Percentiles rank a stretch among this genome's conserved stretches.
Conservation (phyloP, 2,329 filamentous ascomycete genomes). For the Furcasterigmium furcatum region DNA sequence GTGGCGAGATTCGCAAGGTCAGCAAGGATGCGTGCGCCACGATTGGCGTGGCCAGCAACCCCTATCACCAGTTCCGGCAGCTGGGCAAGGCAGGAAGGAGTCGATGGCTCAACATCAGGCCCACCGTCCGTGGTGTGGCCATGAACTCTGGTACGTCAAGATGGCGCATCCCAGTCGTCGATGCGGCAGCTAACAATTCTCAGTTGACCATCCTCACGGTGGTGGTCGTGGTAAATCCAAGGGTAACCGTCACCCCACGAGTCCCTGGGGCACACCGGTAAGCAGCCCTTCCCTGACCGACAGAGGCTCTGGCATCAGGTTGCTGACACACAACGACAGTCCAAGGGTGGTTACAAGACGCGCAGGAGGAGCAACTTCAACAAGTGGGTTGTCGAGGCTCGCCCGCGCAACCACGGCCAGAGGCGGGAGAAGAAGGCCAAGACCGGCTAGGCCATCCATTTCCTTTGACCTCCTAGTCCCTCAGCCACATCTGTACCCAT, state of each 20-base stretch:
- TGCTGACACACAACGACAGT: constrained; percentile 37
- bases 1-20: constrained; percentile 86
- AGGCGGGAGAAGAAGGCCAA: constrained; percentile 61
- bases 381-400: constrained; percentile 82
- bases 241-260: constrained; percentile 93
- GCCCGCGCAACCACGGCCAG: constrained; percentile 88
- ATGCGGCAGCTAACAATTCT: constrained; percentile 5
- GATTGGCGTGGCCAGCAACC: constrained; percentile 90
- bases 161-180: too few relatives aligned
- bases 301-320: too few relatives aligned
- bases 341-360: constrained; percentile 90
- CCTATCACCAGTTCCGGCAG: constrained; percentile 83
- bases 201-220: constrained; percentile 93
- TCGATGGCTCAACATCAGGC: constrained; percentile 89
- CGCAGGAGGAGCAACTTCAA: constrained; percentile 85
- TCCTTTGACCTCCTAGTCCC: too few relatives aligned
- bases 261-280: constrained; percentile 95
- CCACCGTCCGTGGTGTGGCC: constrained; percentile 92
- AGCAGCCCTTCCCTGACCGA: constrained; percentile 44
- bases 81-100: constrained; percentile 93
- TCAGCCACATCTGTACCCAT: not conserved
- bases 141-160: constrained; percentile 83
- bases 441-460: not conserved
- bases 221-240: constrained; percentile 99
- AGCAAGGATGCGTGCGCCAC: constrained; percentile 93